Evolutionary conservation across 2,329 filamentous ascomycete species (phyloP), one percentile per base, ranked within the genome.

Genomic region (Trichoderma semiorbis): DNA sequence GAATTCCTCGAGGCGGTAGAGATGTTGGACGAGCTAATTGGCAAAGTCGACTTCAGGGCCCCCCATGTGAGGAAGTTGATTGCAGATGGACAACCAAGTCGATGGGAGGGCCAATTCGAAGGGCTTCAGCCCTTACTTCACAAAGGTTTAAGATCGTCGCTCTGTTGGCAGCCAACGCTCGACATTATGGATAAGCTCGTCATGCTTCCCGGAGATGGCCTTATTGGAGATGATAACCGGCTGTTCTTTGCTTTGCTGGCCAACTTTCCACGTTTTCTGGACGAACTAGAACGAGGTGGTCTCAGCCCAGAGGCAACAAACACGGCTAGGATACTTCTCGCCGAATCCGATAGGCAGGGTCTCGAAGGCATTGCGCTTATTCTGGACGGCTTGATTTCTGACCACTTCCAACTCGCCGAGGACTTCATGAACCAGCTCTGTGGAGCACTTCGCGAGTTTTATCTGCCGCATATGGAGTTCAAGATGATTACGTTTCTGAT

Each of bases 1-100:
- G 96, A 99, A 78, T 99, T 97, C 74, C 88, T 96, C 73, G 96
- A 98, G 79, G 94, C 93, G 26, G 85, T 98, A 14, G 91, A 93
- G 67, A 98, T 99, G 93, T 87, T 99, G 11, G 93, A 97, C 72
- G 92, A 93, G 77, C 90, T 97, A 43, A 83, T 99, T 26, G 88
- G 90, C 75, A 97, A 96, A 79, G 85, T 98, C 26, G 93, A 99
- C 79, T 87, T 99, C 58, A 87, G 88, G 60, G 90, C 92, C 73
- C 86, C 90, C 0, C 86, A 83, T 43, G 89, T 97, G 4, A 87
- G 95, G 50, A 85, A 88, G 26, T 84, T 92, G 60, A 86, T 99
- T 36, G 85, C 91, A 70, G 93, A 97, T 28, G 93, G 91, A 18
- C 91, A 93, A 74, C 96, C 96, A 2, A 86, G 89, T 1, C 92